Evolutionary conservation across 148 eudicot genomes (phyloP).

Genomic region (Chenopodium quinoa): DNA sequence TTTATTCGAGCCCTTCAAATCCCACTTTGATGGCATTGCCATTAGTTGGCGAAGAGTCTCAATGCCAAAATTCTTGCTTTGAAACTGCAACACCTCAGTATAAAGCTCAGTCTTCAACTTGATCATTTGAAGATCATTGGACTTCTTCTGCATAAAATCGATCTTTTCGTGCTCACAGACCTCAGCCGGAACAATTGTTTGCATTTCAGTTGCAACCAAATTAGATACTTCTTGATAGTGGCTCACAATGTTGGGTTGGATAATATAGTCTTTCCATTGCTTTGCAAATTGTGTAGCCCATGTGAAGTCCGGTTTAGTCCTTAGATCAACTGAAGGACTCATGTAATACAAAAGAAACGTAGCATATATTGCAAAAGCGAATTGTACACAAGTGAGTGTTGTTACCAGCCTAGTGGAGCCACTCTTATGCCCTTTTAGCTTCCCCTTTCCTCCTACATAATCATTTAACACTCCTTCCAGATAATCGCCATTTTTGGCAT

Average conservation of each 20-base stretch:
- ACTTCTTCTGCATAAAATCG: conserved; percentile 85
- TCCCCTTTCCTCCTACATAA: conserved; percentile 50
- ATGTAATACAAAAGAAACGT: conserved; percentile 78
- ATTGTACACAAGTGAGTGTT: conserved; percentile 72
- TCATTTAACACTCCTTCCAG: conserved; percentile 76
- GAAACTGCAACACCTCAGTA: conserved; percentile 59
- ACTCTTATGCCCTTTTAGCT: conserved; percentile 46
- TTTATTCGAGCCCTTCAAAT: conserved; percentile 38
- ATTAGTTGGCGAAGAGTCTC: conserved; percentile 69
- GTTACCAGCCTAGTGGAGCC: conserved; percentile 64
- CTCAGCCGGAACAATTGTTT: conserved; percentile 31
- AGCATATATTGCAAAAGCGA: conserved; percentile 82
- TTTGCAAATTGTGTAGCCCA: conserved; percentile 78
- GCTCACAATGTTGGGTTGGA: conserved; percentile 61
- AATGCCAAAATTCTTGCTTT: conserved; percentile 43
- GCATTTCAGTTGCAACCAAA: conserved; percentile 33
- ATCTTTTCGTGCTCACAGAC: conserved; percentile 87
- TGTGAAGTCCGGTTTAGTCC: conserved; percentile 70
- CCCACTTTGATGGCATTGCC: conserved; percentile 90
- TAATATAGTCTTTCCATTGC: conserved; percentile 69
- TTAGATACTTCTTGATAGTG: conserved; percentile 49
- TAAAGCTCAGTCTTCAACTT: conserved; percentile 79
- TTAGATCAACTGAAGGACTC: conserved; percentile 76
- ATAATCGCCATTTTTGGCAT: conserved; percentile 55
- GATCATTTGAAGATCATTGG: conserved; percentile 74